A percentile compares a stretch with the other conserved stretches of the same genome.
Evolutionary conservation across 176 grass and related monocot species (phyloP).

Genomic region (barley (Hordeum vulgare)): DNA sequence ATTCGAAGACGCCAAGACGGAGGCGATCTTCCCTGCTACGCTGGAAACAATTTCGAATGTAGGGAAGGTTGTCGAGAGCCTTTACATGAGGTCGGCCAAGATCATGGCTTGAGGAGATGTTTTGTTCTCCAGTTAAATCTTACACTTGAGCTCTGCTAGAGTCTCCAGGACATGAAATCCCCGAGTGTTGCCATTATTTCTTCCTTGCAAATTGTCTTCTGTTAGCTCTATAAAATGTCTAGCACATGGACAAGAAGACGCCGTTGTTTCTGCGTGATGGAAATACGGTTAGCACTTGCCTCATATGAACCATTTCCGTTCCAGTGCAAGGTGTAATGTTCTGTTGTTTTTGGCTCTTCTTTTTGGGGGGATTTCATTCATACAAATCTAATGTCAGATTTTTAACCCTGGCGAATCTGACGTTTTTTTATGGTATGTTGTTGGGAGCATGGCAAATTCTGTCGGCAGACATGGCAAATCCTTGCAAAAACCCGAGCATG

Average conservation of each 20-base stretch:
- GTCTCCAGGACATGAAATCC: not conserved
- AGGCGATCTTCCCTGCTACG: slow-evolving; percentile 76
- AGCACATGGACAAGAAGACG: not conserved
- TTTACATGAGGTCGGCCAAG: slow-evolving; percentile 74
- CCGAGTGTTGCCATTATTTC: not conserved
- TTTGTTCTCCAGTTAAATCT: not conserved
- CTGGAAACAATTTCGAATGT: slow-evolving; percentile 74
- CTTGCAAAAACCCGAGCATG: too few species aligned
- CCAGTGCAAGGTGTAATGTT: not conserved
- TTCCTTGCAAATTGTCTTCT: not conserved
- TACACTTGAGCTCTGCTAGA: not conserved
- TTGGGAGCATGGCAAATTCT: too few species aligned
- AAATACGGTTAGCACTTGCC: not conserved
- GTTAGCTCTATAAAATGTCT: not conserved
- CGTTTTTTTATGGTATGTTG: too few species aligned
- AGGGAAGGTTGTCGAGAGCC: slow-evolving; percentile 72
- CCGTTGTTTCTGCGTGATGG: not conserved
- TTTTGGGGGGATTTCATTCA: too few species aligned
- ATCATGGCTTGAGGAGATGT: slow-evolving; percentile 56
- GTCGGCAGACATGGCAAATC: too few species aligned
- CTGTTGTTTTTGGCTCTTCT: not conserved
- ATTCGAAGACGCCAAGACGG: slow-evolving; percentile 61
- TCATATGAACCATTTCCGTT: not conserved
- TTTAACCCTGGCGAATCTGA: too few species aligned
- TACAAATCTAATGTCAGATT: too few species aligned